phyloP scores from a whole-genome alignment of 31 red algal genomes.

The Asparagopsis taxiformis region DNA sequence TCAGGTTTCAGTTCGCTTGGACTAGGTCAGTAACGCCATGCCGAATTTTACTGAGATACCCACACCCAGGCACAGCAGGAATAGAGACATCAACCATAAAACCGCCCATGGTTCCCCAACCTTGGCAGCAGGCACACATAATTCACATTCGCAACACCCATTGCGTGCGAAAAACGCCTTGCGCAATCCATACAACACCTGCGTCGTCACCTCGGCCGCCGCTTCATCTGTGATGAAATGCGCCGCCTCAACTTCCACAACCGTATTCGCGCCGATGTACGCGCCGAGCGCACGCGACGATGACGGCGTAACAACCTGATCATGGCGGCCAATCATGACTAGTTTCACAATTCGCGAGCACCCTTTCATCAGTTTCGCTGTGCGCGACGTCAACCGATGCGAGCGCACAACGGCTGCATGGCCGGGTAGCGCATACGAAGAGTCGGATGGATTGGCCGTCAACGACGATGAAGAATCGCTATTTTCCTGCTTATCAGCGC shows the following conservation, averaged over 20 bases:
- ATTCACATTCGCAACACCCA: slow-evolving; percentile 21
- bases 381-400: slow-evolving; percentile 31
- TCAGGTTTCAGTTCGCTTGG: slow-evolving; percentile 53
- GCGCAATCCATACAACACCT: slow-evolving; percentile 50
- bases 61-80: not conserved
- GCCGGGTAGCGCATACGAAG: slow-evolving; percentile 41
- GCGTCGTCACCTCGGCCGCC: slow-evolving; percentile 53
- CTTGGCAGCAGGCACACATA: slow-evolving; percentile 17
- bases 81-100: not conserved
- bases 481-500: slow-evolving; percentile 5
- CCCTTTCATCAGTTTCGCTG: slow-evolving; percentile 9
- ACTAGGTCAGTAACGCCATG: slow-evolving; percentile 14
- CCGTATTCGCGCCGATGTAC: slow-evolving; percentile 52
- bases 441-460: not conserved
- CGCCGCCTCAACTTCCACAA: slow-evolving; percentile 63
- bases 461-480: not conserved
- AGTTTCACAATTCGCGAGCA: slow-evolving; percentile 50
- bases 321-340: slow-evolving; percentile 61
- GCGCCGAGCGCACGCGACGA: slow-evolving; percentile 46
- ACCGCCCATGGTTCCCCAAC: not conserved
- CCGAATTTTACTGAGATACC: not conserved
- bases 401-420: slow-evolving; percentile 59
- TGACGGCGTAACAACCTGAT: slow-evolving; percentile 59
- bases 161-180: slow-evolving; percentile 58
- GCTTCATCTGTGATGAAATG: slow-evolving; percentile 77